Evolutionary conservation across 2,329 filamentous ascomycete genomes (phyloP).

Genomic region (Colletotrichum sp.): DNA sequence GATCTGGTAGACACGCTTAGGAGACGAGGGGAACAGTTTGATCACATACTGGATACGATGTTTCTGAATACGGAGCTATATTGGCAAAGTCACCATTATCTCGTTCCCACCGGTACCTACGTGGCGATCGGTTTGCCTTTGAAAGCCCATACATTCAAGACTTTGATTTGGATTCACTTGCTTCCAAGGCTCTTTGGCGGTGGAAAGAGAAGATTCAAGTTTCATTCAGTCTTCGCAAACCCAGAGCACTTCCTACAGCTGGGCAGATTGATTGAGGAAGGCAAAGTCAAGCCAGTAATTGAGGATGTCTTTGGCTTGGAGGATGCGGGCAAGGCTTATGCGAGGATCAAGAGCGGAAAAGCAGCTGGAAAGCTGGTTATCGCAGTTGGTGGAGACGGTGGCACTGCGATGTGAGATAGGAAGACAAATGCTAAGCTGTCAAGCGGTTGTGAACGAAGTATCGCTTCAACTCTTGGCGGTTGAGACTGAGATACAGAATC

Average conservation of each 20-base stretch:
- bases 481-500: too few relatives aligned
- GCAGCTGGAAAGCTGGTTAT: background rate
- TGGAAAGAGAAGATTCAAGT: constrained; percentile 44
- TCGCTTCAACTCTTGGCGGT: background rate
- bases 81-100: constrained; percentile 51
- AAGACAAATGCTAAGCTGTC: background rate
- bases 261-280: constrained; percentile 59
- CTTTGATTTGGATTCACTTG: constrained; percentile 26
- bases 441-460: background rate
- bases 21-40: constrained; percentile 20
- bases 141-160: constrained; percentile 25
- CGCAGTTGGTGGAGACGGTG: background rate
- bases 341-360: constrained; percentile 51
- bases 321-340: constrained; percentile 60
- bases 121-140: constrained; percentile 53
- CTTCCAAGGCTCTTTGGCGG: constrained; percentile 42
- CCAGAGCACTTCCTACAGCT: constrained; percentile 54
- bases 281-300: constrained; percentile 61
- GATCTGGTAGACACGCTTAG: constrained; percentile 21
- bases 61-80: constrained; percentile 53
- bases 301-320: constrained; percentile 61
- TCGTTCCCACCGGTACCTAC: constrained; percentile 52
- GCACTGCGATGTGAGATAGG: fast-evolving
- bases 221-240: constrained; percentile 43
- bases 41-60: constrained; percentile 29